Evolutionary conservation across 2,329 filamentous ascomycete species (phyloP).

Genomic region (Aureobasidium leucospermi): DNA sequence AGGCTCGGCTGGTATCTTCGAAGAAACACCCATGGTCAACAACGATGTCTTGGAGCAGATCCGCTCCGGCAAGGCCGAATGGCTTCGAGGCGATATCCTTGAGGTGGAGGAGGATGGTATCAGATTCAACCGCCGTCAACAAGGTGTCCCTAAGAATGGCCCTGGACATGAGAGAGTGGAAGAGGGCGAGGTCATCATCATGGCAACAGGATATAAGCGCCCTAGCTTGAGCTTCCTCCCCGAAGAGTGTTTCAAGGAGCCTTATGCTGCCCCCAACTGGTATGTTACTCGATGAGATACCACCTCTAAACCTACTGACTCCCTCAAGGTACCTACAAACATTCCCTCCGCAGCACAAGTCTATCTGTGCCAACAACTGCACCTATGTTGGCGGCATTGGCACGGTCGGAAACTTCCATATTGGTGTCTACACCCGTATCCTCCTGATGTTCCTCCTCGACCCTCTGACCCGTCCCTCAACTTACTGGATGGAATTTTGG

Average conservation of each 20-base stretch:
- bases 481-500: slow-evolving; percentile 75
- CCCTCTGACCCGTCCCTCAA: slow-evolving; percentile 62
- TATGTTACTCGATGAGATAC: not conserved
- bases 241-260: slow-evolving; percentile 61
- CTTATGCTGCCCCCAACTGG: slow-evolving; percentile 77
- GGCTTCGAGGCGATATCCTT: slow-evolving; percentile 78
- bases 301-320: not conserved
- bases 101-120: slow-evolving; percentile 58
- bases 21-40: slow-evolving; percentile 81
- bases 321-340: slow-evolving; percentile 61
- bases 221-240: slow-evolving; percentile 69
- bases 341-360: slow-evolving; percentile 67
- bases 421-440: slow-evolving; percentile 81
- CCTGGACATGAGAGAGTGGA: slow-evolving; percentile 61
- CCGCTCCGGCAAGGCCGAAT: slow-evolving; percentile 62
- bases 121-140: slow-evolving; percentile 61
- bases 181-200: slow-evolving; percentile 67
- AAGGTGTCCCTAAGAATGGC: slow-evolving; percentile 68
- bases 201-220: slow-evolving; percentile 76
- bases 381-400: slow-evolving; percentile 77
- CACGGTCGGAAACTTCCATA: slow-evolving; percentile 79
- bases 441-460: slow-evolving; percentile 81
- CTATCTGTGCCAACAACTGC: slow-evolving; percentile 73
- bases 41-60: slow-evolving; percentile 71
- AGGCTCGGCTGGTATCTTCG: slow-evolving; percentile 59